These are phyloP conservation scores for Linderina pennispora DNA, from an alignment of 192 early-diverging fungal genomes.

Conservation along the genomic window DNA sequence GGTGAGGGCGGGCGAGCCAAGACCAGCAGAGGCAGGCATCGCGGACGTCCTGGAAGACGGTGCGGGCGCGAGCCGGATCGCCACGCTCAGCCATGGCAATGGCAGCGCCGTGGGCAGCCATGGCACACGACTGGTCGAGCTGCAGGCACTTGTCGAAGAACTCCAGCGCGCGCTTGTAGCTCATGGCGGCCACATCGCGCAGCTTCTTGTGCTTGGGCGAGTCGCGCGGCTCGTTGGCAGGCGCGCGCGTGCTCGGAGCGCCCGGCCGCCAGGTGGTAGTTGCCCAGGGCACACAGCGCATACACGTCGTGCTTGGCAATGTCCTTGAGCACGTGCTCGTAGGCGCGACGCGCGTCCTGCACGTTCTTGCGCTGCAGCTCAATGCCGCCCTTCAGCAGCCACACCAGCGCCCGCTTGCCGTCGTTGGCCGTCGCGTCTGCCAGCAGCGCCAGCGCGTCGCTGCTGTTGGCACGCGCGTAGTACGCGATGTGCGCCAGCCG, in stretches of 20 bases:
- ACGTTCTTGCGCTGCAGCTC: slow-evolving; percentile 56
- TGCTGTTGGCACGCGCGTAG: slow-evolving; percentile 37
- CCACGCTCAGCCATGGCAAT: slow-evolving; percentile 75
- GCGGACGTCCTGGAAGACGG: slow-evolving; percentile 60
- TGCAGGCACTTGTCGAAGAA: slow-evolving; percentile 74
- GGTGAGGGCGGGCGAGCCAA: slow-evolving; percentile 17
- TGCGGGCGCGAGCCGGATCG: slow-evolving; percentile 51
- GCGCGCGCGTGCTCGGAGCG: slow-evolving; percentile 28
- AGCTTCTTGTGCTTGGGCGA: too few species aligned
- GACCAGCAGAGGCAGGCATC: slow-evolving; percentile 44
- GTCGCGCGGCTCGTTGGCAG: too few species aligned
- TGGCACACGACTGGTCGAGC: slow-evolving; percentile 62
- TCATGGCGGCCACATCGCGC: slow-evolving; percentile 11
- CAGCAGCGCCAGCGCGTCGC: slow-evolving; percentile 58
- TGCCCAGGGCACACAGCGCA: slow-evolving; percentile 73
- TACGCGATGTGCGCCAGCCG: slow-evolving; percentile 70
- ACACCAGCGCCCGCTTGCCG: slow-evolving; percentile 54
- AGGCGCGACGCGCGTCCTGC: slow-evolving; percentile 62
- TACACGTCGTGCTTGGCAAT: slow-evolving; percentile 74
- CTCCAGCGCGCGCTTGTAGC: slow-evolving; percentile 67
- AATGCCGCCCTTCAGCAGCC: slow-evolving; percentile 68
- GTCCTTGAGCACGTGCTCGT: slow-evolving; percentile 71
- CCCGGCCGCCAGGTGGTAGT: slow-evolving; percentile 68
- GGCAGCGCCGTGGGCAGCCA: slow-evolving; percentile 81
- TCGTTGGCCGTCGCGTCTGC: slow-evolving; percentile 58